Conservation (phyloP, 441 rosid genomes). For the Metrosideros polymorpha region DNA sequence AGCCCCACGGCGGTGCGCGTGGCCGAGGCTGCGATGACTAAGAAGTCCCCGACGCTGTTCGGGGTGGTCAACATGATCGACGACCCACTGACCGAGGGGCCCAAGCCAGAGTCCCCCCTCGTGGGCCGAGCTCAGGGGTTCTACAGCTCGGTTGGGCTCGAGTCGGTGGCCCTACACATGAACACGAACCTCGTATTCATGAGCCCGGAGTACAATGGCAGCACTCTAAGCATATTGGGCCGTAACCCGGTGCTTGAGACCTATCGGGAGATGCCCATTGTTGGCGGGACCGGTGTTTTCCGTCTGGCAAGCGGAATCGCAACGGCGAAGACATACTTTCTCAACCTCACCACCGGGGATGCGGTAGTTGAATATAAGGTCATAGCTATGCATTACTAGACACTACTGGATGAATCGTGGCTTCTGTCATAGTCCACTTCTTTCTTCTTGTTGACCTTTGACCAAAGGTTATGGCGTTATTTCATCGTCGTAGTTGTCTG, state of each 20-base stretch:
- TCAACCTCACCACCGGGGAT: slow-evolving; percentile 34
- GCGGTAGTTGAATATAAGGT: slow-evolving; percentile 62
- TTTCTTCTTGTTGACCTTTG: neutral
- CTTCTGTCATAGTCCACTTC: neutral
- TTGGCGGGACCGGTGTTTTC: slow-evolving; percentile 67
- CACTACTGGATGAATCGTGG: neutral
- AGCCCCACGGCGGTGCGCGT: slow-evolving; percentile 44
- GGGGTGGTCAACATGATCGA: slow-evolving; percentile 49
- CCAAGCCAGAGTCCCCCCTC: slow-evolving; percentile 49
- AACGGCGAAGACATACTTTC: slow-evolving; percentile 33
- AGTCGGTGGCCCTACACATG: slow-evolving; percentile 45
- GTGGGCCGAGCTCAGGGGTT: slow-evolving; percentile 68
- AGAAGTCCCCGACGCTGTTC: slow-evolving; percentile 42
- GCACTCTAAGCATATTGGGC: slow-evolving; percentile 55
- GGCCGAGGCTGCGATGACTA: slow-evolving; percentile 26
- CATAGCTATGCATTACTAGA: slow-evolving; percentile 30
- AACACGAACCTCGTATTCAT: slow-evolving; percentile 47
- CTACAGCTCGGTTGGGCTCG: slow-evolving; percentile 41
- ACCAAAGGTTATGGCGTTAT: neutral
- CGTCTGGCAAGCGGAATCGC: slow-evolving; percentile 68
- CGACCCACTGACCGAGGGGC: slow-evolving; percentile 49
- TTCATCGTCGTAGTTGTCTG: neutral
- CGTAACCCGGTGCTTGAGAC: slow-evolving; percentile 35
- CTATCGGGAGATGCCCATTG: slow-evolving; percentile 59
- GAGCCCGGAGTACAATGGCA: slow-evolving; percentile 51